Conservation (phyloP, 305 asterid species). For the Fraxinus dipetala region DNA sequence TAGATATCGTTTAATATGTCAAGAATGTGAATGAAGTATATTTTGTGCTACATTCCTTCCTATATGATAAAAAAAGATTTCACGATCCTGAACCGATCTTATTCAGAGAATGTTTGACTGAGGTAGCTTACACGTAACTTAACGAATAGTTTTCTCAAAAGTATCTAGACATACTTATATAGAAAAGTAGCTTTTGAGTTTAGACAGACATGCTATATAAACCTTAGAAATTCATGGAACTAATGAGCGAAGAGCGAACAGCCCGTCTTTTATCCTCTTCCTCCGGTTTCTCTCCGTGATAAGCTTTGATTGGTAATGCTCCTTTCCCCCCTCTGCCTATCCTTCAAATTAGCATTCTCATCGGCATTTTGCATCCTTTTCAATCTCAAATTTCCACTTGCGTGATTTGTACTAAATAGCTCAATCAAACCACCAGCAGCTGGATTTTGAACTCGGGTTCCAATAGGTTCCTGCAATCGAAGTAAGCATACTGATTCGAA, state of each 20-base stretch:
- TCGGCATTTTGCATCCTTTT: slow-evolving; percentile 23
- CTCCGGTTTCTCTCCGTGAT: slow-evolving; percentile 76
- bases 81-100: no score
- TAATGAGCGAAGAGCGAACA: slow-evolving; percentile 61
- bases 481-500: neutral
- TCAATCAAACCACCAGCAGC: slow-evolving; percentile 62
- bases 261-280: slow-evolving; percentile 65
- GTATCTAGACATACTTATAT: neutral
- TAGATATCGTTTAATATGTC: no score
- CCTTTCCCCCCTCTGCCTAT: slow-evolving; percentile 32
- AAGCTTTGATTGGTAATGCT: slow-evolving; percentile 67
- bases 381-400: slow-evolving; percentile 17
- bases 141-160: neutral
- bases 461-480: slow-evolving; percentile 45
- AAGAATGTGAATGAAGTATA: no score
- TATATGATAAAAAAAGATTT: no score
- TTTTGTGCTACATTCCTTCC: no score
- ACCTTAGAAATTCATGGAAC: slow-evolving; percentile 89
- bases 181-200: neutral
- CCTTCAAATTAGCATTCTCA: slow-evolving; percentile 15
- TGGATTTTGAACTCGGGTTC: slow-evolving; percentile 71
- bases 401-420: slow-evolving; percentile 51
- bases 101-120: neutral
- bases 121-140: neutral
- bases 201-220: neutral